Base-by-base conservation (phyloP, 1,139 yeast genomes). In the Pichia sp. region DNA sequence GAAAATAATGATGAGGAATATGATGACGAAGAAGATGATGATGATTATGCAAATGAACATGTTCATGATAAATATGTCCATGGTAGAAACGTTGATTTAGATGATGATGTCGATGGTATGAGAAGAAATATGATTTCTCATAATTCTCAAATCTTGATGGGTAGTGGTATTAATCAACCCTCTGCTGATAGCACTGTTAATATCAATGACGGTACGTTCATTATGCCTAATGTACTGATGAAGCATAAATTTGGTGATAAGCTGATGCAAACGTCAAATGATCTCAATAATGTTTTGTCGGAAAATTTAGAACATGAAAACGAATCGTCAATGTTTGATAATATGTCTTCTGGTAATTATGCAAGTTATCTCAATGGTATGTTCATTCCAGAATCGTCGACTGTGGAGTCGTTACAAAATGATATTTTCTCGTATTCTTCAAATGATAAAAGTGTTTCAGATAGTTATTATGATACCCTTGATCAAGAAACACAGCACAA, bases 171-270 rank as follows among this genome's bases (percentile, higher is more conserved):
- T 31, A 28, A 34, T 21, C 35, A 33, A 15, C 36, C 15, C 15
- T 30, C 42, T 7, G 31, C 22, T 9, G 19, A 42, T 32, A 20
- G 24, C 24, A 24, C 46, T 35, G 47, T 40, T 12, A 50, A 48
- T 35, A 45, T 40, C 10, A 48, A 48, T 19, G 52, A 40, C 39
- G 40, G 30, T 42, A 45, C 43, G 6, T 60, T 60, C 36, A 52
- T 60, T 22, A 54, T 57, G 21, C 63, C 63, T 4, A 49, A 59
- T 5, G 50, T 56, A 45, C 38, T 60, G 22, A 47, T 57, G 47
- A 59, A 55, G 38, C 40, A 38, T 34, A 58, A 57, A 42, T 61
- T 61, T 47, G 63, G 63, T 15, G 63, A 62, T 28, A 58, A 56
- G 42, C 38, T 60, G 27, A 47, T 58, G 19, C 60, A 58, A 31